Conservation (phyloP, 2,329 filamentous ascomycete genomes). For the Myriangium duriaei region DNA sequence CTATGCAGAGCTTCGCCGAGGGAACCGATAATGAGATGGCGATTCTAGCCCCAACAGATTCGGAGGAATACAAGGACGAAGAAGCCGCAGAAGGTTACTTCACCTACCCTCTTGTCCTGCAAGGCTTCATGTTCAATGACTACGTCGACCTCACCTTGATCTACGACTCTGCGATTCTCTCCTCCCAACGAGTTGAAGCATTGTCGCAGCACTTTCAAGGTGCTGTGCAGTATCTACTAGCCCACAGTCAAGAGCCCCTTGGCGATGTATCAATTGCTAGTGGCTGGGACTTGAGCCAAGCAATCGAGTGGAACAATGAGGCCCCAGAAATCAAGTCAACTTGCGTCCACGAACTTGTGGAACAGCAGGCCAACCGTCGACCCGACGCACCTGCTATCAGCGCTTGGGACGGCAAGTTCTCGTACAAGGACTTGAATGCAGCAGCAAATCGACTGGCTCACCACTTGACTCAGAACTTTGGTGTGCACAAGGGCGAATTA, state of each 20-base stretch:
- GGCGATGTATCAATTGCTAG: background rate
- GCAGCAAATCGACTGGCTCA: constrained; percentile 12
- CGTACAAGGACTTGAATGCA: constrained; percentile 16
- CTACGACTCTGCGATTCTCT: background rate
- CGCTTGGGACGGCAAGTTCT: constrained; percentile 17
- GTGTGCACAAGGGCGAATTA: constrained; percentile 11
- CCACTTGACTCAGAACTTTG: constrained; percentile 2
- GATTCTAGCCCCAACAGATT: background rate
- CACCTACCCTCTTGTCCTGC: constrained; percentile 20
- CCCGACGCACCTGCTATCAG: constrained; percentile 15
- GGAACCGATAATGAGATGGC: background rate
- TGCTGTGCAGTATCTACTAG: background rate
- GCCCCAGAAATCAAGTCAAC: constrained; percentile 12
- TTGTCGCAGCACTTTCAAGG: background rate
- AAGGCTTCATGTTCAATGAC: constrained; percentile 17
- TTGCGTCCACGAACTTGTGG: constrained; percentile 13
- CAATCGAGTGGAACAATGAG: constrained; percentile 9
- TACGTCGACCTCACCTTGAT: background rate
- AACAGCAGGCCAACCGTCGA: constrained; percentile 9
- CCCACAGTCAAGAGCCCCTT: background rate
- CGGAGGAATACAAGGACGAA: background rate
- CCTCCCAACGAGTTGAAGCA: background rate
- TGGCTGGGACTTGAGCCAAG: background rate
- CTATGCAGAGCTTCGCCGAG: background rate
- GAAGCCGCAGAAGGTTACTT: background rate